Conservation (phyloP, 805 yeast species). For the Candida rishiriensis region DNA sequence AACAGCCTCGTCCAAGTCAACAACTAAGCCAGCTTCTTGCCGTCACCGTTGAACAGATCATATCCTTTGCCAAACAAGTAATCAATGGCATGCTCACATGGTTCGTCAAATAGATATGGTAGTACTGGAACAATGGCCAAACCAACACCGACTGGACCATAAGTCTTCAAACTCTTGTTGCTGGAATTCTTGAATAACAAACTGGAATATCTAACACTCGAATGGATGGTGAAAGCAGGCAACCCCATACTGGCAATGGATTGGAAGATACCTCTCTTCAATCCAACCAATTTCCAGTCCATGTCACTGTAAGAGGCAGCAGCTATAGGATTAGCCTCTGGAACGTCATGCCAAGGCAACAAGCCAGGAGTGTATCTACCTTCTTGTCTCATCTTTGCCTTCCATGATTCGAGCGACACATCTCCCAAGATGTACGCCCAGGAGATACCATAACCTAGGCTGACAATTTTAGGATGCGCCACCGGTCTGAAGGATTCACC, state of each 20-base stretch:
- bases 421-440: conserved; percentile 77
- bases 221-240: conserved; percentile 82
- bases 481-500: conserved; percentile 86
- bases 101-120: conserved; percentile 79
- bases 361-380: conserved; percentile 58
- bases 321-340: conserved; percentile 37
- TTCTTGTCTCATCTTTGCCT: conserved; percentile 57
- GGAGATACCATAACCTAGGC: conserved; percentile 63
- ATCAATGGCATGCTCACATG: conserved; percentile 69
- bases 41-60: conserved; percentile 17
- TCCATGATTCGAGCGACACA: conserved; percentile 71
- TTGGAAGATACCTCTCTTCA: conserved; percentile 77
- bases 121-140: conserved; percentile 70
- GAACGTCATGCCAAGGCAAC: conserved; percentile 61
- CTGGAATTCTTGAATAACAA: conserved; percentile 52
- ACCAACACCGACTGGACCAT: conserved; percentile 79
- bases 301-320: conserved; percentile 37
- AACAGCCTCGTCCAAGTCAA: too few species aligned
- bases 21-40: conserved; percentile 8
- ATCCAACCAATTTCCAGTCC: conserved; percentile 62
- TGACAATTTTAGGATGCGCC: conserved; percentile 65
- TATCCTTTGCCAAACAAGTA: conserved; percentile 52
- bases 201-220: conserved; percentile 68
- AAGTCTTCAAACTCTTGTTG: conserved; percentile 45
- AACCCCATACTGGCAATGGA: conserved; percentile 80